A percentile compares a stretch with the other conserved stretches of the same genome.
Conservation (phyloP, 129 eudicot genomes). For the Lonicera japonica region DNA sequence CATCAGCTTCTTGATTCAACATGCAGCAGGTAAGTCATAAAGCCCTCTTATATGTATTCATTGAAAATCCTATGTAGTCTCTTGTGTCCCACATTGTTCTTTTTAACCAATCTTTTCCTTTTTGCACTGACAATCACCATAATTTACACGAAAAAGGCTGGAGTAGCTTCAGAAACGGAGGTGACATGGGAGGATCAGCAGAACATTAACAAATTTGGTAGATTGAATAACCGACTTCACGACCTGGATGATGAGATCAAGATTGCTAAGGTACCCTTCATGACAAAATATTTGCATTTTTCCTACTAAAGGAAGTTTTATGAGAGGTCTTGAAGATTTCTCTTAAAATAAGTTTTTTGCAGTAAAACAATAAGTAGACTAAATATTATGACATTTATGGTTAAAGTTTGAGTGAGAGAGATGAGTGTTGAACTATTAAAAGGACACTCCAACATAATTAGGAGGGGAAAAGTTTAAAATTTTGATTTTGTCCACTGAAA, state of each 20-base stretch:
- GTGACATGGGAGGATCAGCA: constrained; percentile 99
- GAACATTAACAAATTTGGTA: constrained; percentile 85
- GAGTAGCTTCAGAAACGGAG: constrained; percentile 53
- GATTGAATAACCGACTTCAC: constrained; percentile 75
- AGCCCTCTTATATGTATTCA: neutral
- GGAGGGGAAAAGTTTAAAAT: too few species aligned
- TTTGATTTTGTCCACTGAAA: too few species aligned
- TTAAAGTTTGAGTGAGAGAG: too few species aligned
- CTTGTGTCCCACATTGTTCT: neutral
- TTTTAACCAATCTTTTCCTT: neutral
- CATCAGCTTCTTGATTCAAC: constrained; percentile 19
- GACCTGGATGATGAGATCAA: constrained; percentile 90
- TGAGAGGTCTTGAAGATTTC: too few species aligned
- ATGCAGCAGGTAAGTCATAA: constrained; percentile 38
- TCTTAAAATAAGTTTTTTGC: too few species aligned
- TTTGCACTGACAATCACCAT: neutral
- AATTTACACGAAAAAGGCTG: constrained; percentile 25
- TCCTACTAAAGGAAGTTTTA: too few species aligned
- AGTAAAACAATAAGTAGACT: too few species aligned
- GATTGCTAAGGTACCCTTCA: constrained; percentile 53
- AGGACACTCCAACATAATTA: too few species aligned
- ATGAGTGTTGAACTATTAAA: too few species aligned
- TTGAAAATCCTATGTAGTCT: neutral
- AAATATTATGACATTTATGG: too few species aligned
- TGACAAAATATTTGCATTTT: too few species aligned